Evolutionary conservation across 179 eudicot genomes (phyloP), one percentile per base, ranked within the genome.

Genomic region (Pouteria campechiana): DNA sequence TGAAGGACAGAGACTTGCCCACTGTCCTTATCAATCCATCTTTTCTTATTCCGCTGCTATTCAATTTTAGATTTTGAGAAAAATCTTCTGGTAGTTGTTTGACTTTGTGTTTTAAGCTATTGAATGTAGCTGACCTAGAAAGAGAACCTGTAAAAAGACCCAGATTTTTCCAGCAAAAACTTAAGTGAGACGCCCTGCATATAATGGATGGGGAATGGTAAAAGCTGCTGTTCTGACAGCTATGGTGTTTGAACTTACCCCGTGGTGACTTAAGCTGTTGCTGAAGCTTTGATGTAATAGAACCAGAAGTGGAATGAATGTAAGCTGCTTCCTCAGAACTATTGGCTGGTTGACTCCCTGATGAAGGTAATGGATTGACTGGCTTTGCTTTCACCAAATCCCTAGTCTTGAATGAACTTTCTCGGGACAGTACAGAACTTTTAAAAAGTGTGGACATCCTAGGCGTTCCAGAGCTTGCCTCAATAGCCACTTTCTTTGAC

Each of bases 1-100:
- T 86, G 31, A 81, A 89, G 38, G 95, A 81, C 74, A 50, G 43
- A 45, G 93, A 89, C 75, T 79, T 85, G 44, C 79, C 62, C 1
- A 78, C 58, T 19, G 58, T 38, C 64, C 67, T 68, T 47, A 48
- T 62, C 30, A 43, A 35, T 17, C 78, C 81, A 30, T 81, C 95
- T 46, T 70, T n/a, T n/a, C n/a, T n/a, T n/a, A n/a, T n/a, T n/a
- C n/a, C n/a, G n/a, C n/a, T n/a, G 42, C 52, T 67, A 9, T 46
- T 48, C 20, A 63, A 48, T 60, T 68, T 89, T 55, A 63, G 74
- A 61, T 71, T 79, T 59, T 68, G 90, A 63, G 55, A 64, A 65
- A 66, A 47, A 61, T 32, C 65, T 60, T 81, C 86, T 46, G 74
- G 83, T 11, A 63, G 69, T 55, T 68, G 65, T 68, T 76, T 72